A percentile compares a stretch with the other conserved stretches of the same genome.
phyloP scores from a whole-genome alignment of 2,329 filamentous ascomycete species.

The Penicillium janthinellum region DNA sequence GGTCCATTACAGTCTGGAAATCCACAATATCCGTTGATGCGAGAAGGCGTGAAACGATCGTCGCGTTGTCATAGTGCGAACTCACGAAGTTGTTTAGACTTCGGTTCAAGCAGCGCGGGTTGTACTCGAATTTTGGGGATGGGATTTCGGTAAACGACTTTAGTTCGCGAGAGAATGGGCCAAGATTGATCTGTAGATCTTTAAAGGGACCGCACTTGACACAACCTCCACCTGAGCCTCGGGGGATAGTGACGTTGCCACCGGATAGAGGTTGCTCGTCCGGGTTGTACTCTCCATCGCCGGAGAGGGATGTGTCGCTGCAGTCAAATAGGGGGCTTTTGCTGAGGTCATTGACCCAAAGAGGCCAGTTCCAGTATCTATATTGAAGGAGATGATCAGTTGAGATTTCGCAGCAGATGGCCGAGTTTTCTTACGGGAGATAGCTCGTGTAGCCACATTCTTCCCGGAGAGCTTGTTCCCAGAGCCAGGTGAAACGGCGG shows the following conservation, averaged over 20 bases:
- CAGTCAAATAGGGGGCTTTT: conserved; percentile 53
- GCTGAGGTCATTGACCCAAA: conserved; percentile 39
- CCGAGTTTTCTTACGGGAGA: conserved; percentile 19
- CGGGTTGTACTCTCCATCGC: conserved; percentile 45
- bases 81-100: conserved; percentile 28
- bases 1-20: conserved; percentile 43
- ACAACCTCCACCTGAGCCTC: conserved; percentile 42
- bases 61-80: conserved; percentile 32
- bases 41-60: conserved; percentile 21
- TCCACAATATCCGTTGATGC: conserved; percentile 28
- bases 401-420: background rate
- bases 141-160: conserved; percentile 17
- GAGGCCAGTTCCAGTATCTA: conserved; percentile 52
- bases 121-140: conserved; percentile 28
- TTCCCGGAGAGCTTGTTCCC: conserved; percentile 33
- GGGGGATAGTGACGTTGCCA: conserved; percentile 44
- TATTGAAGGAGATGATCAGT: background rate
- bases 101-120: conserved; percentile 32
- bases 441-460: conserved; percentile 41
- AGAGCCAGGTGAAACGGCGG: conserved; percentile 34
- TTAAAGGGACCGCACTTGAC: conserved; percentile 41
- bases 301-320: conserved; percentile 47
- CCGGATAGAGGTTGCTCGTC: conserved; percentile 25
- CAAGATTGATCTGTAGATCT: conserved; percentile 37
- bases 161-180: conserved; percentile 27